Evolutionary conservation across 225 moss, liverwort and hornwort species (phyloP), one percentile per base, ranked within the genome.

Genomic region (Neckera pumila): DNA sequence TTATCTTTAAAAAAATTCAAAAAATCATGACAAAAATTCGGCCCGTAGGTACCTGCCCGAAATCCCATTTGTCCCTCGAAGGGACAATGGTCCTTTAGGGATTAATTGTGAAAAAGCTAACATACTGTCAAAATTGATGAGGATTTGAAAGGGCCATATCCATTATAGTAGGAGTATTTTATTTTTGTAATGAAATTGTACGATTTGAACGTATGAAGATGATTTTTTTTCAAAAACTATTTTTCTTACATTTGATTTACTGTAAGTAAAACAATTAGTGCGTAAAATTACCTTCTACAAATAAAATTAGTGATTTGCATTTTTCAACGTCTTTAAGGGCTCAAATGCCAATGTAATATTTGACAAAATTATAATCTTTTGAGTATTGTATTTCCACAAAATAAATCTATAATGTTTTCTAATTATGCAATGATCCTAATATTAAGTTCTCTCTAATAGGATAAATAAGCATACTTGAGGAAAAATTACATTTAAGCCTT

Each of bases 111-210:
- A 14, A 70, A 36, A 26, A 71, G 15, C 25, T 38, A 69, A 38
- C 7, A 4, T 69, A 23, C 38, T 38, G 38, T 38, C 7, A 69
- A 22, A 23, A 38, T 69, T 38, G 23, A 38, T 38, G 23, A 38
- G 2, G 0, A 0, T 13, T 69, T 69, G 13, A 38, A 38, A 69
- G 38, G 23, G 7, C 1, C 7, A 69, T 23, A 38, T 0, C 23
- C 2, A 66, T 0, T n/a, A 0, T 21, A 65, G 2, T 66, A 3
- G 36, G 11, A 66, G 2, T n/a, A 66, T 11, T 12, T 66, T n/a
- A 66, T n/a, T 21, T 66, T 36, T 36, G 21, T 6, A 66, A 66
- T 20, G 11, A 20, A 36, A 11, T 36, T 66, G 6, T 11, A 36
- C 3, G 22, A n/a, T n/a, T 67, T 67, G 7, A 12, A 21, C 1